Evolutionary conservation across 2,329 filamentous ascomycete genomes (phyloP), one percentile per base, ranked within the genome.

Genomic region (Ascocoryne sarcoides): DNA sequence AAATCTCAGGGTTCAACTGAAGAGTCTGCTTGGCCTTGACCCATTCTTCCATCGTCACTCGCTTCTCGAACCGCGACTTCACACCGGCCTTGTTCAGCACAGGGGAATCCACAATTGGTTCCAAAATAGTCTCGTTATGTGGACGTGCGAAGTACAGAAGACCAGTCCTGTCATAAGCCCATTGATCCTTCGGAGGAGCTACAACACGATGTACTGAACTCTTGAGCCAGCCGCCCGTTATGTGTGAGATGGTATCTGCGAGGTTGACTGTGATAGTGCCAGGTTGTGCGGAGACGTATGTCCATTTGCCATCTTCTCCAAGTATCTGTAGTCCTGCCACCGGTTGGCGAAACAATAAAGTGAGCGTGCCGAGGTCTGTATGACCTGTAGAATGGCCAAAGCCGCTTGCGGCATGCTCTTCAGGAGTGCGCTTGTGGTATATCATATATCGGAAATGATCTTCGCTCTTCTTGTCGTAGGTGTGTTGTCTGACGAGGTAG

Each of bases 391-490:
- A 61, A 47, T 69, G 70, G 0, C 73, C 59, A 15, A 60, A 57
- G 0, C 65, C 65, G 2, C 64, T 61, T 29, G 60, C 62, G 20
- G 62, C 63, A 42, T 68, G 68, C 17, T 72, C 66, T n/a, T 70
- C 65, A 0, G 62, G 54, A 0, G 61, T 65, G 26, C 73, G 69
- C 0, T 67, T 65, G 7, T 65, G 64, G 45, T 78, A 78, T 36
- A 70, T 65, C 73, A 79, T 79, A 55, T 78, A 79, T 2, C 77
- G 67, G n/a, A 79, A 63, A 42, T 79, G 75, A 17, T 75, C 73
- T 45, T 79, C 75, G 14, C 71, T 68, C 19, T 71, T 66, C n/a
- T 68, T 63, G 2, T 76, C 67, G 55, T 79, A 82, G 12, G 63
- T 64, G 54, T 82, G 77, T 5, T 72, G 61, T 14, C 67, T 62